Evolutionary conservation across 2,329 filamentous ascomycete species (phyloP).

Genomic region (Ophiognomonia clavigignenti-juglandacearum): DNA sequence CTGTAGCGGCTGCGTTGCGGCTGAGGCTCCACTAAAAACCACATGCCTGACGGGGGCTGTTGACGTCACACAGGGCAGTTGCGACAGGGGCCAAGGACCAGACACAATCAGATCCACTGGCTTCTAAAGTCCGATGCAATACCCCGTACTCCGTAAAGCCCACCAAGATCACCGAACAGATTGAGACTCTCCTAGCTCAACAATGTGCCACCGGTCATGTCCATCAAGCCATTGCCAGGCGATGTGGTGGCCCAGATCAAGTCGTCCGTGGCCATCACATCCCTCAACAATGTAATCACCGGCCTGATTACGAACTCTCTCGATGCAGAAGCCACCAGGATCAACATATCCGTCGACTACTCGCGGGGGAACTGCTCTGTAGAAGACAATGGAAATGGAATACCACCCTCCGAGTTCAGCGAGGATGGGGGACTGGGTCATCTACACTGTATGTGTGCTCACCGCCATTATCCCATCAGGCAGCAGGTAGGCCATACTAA

Average conservation of each 20-base stretch:
- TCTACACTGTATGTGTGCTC: conserved; percentile 57
- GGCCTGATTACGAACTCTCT: conserved; percentile 79
- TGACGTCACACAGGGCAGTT: too few relatives aligned
- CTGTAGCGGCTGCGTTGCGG: too few relatives aligned
- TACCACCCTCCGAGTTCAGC: conserved; percentile 68
- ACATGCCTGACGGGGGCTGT: too few relatives aligned
- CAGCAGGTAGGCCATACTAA: background rate
- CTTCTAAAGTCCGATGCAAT: too few relatives aligned
- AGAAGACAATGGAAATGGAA: conserved; percentile 81
- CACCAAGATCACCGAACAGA: too few relatives aligned
- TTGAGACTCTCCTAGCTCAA: background rate
- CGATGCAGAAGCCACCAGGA: conserved; percentile 67
- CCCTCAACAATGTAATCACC: conserved; percentile 64
- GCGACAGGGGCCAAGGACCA: too few relatives aligned
- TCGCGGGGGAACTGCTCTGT: conserved; percentile 69
- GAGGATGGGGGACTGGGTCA: conserved; percentile 66
- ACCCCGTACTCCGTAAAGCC: too few relatives aligned
- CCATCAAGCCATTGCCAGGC: conserved; percentile 64
- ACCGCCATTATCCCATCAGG: conserved; percentile 10
- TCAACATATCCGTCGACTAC: conserved; percentile 72
- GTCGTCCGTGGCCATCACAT: conserved; percentile 76
- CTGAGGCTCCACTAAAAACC: too few relatives aligned
- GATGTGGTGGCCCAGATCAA: conserved; percentile 74
- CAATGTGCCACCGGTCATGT: conserved; percentile 37
- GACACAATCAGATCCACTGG: too few relatives aligned